Base-by-base conservation (phyloP, 306 rosid species). In the Cyclanthera cordifolia region DNA sequence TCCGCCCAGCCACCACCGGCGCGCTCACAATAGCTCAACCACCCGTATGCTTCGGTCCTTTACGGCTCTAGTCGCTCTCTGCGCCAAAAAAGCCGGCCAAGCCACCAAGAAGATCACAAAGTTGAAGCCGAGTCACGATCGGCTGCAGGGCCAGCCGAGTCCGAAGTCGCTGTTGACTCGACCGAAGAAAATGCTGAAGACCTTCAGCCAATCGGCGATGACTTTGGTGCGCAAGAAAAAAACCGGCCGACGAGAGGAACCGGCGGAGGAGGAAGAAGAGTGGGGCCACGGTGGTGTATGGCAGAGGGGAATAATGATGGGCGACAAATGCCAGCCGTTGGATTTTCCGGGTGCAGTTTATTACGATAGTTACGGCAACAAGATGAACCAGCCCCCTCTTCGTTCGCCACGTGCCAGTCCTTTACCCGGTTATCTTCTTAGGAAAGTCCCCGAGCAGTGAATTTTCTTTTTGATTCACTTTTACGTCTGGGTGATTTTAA, bases 231-330 rank as follows among this genome's bases (percentile, higher is more conserved):
- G 75, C 16, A 73, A 64, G 77, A 85, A 81, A 75, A 81, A 76
- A 74, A 5, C 13, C 23, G 53, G 45, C 5, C 25, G 64, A 6
- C 37, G 14, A 13, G 53, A 5, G 17, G 17, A n/a, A 0, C 17
- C 10, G 54, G 81, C 5, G 21, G 66, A 37, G 37, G 69, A 49
- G 5, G 61, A 61, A 47, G 46, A 65, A 49, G 12, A 75, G 53
- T 87, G 88, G 87, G 96, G 93, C 28, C 75, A 85, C 76, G 98
- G 93, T 1, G 98, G 98, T 21, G 93, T 94, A 6, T 94, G 99
- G 99, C 97, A 94, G 83, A 77, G 80, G 78, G 70, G 88, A 74
- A 94, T 88, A 45, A 14, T 88, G 75, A 88, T 90, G 97, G 99
- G 99, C 0, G 95, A 84, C 32, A 94, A 94, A 77, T 90, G 97